phyloP scores from a whole-genome alignment of 805 yeast genomes.

The Wickerhamomyces ciferrii region DNA sequence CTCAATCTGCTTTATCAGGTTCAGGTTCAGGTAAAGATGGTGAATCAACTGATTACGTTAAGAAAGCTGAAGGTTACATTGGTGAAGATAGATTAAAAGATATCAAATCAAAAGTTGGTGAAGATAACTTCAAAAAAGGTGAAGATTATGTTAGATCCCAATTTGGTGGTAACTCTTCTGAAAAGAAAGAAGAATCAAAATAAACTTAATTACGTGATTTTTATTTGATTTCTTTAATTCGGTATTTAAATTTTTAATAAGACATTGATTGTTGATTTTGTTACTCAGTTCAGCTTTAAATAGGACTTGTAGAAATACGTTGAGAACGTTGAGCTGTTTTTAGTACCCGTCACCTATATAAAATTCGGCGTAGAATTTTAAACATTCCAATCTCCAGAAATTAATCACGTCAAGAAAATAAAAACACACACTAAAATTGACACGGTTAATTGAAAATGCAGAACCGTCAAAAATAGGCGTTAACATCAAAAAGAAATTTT shows the following conservation, averaged over 20 bases:
- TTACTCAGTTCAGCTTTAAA: too few species aligned
- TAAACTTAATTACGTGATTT: too few species aligned
- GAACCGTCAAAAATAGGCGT: too few species aligned
- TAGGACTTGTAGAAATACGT: too few species aligned
- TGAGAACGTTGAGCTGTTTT: too few species aligned
- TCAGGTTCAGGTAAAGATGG: not conserved
- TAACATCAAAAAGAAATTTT: too few species aligned
- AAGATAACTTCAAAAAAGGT: constrained; percentile 23
- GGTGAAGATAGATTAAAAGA: constrained; percentile 25
- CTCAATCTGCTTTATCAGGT: constrained; percentile 5
- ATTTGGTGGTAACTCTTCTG: constrained; percentile 4
- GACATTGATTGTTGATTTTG: not conserved
- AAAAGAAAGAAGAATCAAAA: not conserved
- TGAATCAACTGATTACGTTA: constrained; percentile 16
- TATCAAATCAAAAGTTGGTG: constrained; percentile 25
- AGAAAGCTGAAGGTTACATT: constrained; percentile 22
- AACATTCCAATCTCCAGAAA: too few species aligned
- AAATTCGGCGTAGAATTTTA: too few species aligned
- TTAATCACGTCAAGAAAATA: too few species aligned
- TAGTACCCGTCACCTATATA: too few species aligned
- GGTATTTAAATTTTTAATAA: not conserved
- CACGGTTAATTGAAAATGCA: too few species aligned
- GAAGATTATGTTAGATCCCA: constrained; percentile 23
- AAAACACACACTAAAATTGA: too few species aligned
- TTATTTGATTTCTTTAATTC: not conserved